These are phyloP conservation scores for Tolypocladium endophyticum DNA, from an alignment of 2,329 filamentous ascomycete species.

Conservation along the genomic window DNA sequence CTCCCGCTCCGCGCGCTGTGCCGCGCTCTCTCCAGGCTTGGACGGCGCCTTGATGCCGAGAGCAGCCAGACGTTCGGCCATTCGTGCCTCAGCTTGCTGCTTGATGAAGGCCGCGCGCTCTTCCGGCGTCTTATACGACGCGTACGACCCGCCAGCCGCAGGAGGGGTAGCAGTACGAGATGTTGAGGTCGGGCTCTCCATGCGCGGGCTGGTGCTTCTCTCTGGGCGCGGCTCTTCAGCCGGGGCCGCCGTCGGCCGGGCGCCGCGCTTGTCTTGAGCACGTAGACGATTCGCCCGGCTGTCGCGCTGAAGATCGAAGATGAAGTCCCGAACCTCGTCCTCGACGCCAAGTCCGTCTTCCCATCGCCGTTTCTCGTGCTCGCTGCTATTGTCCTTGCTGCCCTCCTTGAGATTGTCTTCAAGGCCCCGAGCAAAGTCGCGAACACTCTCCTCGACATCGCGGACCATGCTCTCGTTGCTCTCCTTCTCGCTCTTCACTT, in stretches of 20 bases:
- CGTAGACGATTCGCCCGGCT: conserved; percentile 66
- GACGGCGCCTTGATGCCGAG: conserved; percentile 78
- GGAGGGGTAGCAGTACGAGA: conserved; percentile 36
- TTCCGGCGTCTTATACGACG: conserved; percentile 80
- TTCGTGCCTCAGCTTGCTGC: conserved; percentile 91
- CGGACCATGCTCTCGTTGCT: conserved; percentile 93
- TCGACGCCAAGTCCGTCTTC: conserved; percentile 94
- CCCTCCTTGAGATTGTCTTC: conserved; percentile 83
- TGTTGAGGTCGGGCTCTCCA: conserved; percentile 43
- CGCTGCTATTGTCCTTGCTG: conserved; percentile 60
- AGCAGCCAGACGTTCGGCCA: conserved; percentile 90
- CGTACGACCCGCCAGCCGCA: conserved; percentile 56
- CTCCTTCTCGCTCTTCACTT: conserved; percentile 74
- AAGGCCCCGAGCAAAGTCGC: conserved; percentile 73
- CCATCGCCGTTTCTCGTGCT: conserved; percentile 90
- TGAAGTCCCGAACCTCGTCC: conserved; percentile 94
- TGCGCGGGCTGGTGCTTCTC: conserved; percentile 29
- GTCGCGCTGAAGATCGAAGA: conserved; percentile 85
- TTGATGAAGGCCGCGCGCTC: conserved; percentile 94
- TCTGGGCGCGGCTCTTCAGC: conserved; percentile 33
- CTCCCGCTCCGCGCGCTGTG: conserved; percentile 82
- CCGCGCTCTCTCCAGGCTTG: conserved; percentile 69
- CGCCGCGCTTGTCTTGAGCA: conserved; percentile 43
- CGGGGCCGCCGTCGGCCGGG: conserved; percentile 27
- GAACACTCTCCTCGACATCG: conserved; percentile 93